Evolutionary conservation across 768 basidiomycete genomes (phyloP), one percentile per base, ranked within the genome.

Genomic region (Kwoniella mangroviensis): DNA sequence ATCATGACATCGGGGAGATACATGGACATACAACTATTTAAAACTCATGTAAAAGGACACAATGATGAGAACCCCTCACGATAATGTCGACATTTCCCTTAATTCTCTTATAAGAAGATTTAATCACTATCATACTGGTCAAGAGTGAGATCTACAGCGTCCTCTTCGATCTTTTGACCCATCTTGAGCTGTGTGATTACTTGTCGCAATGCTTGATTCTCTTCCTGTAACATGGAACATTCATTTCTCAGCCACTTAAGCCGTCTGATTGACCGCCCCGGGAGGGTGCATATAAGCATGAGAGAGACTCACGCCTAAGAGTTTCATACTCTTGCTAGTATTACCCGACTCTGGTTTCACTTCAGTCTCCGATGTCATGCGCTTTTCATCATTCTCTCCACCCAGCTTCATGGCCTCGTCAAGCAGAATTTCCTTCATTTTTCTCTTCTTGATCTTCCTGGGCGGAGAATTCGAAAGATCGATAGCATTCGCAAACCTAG

Each of bases 111-210:
- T 6, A 49, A 6, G 45, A 26, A 13, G 28, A 3, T 12, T 34
- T 40, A 58, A 28, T 58, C 56, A 58, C 56, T 58, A 58, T 58
- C 56, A n/a, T 58, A 58, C 9, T 10, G 10, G 13, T 40, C 56
- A 40, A 58, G 56, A 7, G 56, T 58, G n/a, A 58, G 56, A 58
- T 58, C 56, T 4, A 58, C 56, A 12, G 56, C 22, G 5, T 26
- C 13, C n/a, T 26, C 56, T 58, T 58, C 56, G 26, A 58, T 40
- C 56, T 19, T 26, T 10, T 28, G 10, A 28, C 56, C 56, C 3
- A 28, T 7, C 28, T 58, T n/a, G 24, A 58, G 28, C 24, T 40
- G n/a, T 17, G 28, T 6, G 5, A 58, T 28, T 4, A 12, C 13
- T 28, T 58, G n/a, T 58, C 56, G 24, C 7, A 58, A 24, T 9